Evolutionary conservation across 2,329 filamentous ascomycete species (phyloP).

Genomic region (Cladobotryum protrusum): DNA sequence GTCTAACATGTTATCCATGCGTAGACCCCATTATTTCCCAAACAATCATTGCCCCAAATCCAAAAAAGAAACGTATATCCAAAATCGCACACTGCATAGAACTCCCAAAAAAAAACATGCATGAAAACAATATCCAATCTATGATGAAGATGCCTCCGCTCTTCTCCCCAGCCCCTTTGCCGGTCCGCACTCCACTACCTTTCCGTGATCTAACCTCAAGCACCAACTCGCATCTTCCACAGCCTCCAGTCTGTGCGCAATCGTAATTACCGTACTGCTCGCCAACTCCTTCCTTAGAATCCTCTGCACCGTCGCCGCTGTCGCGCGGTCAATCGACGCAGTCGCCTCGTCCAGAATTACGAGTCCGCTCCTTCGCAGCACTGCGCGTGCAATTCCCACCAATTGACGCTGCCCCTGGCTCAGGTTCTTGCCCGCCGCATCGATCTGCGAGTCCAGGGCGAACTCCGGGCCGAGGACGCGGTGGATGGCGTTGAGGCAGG

Average conservation of each 20-base stretch:
- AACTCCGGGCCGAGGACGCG: conserved; percentile 52
- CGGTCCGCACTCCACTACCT: conserved; percentile 44
- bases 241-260: conserved; percentile 59
- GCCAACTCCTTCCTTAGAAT: conserved; percentile 49
- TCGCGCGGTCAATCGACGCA: conserved; percentile 55
- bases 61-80: background rate
- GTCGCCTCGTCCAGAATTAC: conserved; percentile 61
- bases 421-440: conserved; percentile 55
- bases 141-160: background rate
- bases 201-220: conserved; percentile 46
- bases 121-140: background rate
- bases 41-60: background rate
- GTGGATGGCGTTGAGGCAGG: conserved; percentile 46
- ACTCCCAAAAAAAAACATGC: too few species aligned
- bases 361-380: conserved; percentile 53
- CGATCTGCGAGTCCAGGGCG: conserved; percentile 44
- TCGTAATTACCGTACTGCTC: conserved; percentile 56
- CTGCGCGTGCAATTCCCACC: conserved; percentile 53
- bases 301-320: conserved; percentile 52
- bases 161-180: conserved; percentile 15
- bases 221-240: conserved; percentile 53
- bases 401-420: conserved; percentile 59
- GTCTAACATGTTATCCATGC: background rate
- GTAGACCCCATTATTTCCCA: background rate
- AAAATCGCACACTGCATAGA: background rate